Percentiles rank a stretch among this genome's conserved stretches.
phyloP scores from a whole-genome alignment of 2,329 filamentous ascomycete species.

The Diaporthe australafricana region DNA sequence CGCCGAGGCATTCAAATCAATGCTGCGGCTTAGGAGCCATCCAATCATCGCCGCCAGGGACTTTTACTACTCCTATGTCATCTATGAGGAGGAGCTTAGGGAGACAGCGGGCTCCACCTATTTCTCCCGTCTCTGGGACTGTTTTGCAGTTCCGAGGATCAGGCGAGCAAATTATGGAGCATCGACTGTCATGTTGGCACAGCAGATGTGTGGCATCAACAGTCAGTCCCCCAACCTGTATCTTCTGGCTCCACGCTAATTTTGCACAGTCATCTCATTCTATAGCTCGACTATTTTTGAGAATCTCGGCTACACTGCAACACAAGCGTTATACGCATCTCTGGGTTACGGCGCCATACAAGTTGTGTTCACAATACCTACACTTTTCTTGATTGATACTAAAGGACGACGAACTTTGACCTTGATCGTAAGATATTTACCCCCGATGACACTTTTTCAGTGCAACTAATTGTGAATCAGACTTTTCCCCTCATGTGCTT shows the following conservation, averaged over 20 bases:
- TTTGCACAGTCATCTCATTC: conserved; percentile 70
- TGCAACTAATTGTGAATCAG: conserved; percentile 52
- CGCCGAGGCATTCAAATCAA: conserved; percentile 67
- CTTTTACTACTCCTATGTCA: conserved; percentile 73
- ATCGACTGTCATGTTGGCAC: conserved; percentile 83
- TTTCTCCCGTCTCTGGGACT: conserved; percentile 70
- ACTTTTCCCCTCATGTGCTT: conserved; percentile 67
- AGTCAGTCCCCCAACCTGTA: conserved; percentile 44
- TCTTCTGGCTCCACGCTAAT: background rate
- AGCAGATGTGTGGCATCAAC: conserved; percentile 70
- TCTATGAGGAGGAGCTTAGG: conserved; percentile 63
- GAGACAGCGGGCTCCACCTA: conserved; percentile 62
- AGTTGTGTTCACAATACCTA: conserved; percentile 43
- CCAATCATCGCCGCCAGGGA: conserved; percentile 70
- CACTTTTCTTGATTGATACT: conserved; percentile 46
- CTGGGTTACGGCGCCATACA: conserved; percentile 67
- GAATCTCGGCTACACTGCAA: conserved; percentile 66
- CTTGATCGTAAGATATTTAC: conserved; percentile 39
- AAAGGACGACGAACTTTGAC: conserved; percentile 44
- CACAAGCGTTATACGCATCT: conserved; percentile 70
- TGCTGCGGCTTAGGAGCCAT: conserved; percentile 63
- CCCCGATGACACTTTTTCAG: background rate
- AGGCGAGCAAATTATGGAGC: conserved; percentile 81
- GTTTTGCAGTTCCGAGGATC: conserved; percentile 77
- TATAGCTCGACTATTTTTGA: conserved; percentile 75